Percentiles rank a stretch among this genome's conserved stretches.
phyloP scores from a whole-genome alignment of 306 rosid species.

The Sindora glabra region DNA sequence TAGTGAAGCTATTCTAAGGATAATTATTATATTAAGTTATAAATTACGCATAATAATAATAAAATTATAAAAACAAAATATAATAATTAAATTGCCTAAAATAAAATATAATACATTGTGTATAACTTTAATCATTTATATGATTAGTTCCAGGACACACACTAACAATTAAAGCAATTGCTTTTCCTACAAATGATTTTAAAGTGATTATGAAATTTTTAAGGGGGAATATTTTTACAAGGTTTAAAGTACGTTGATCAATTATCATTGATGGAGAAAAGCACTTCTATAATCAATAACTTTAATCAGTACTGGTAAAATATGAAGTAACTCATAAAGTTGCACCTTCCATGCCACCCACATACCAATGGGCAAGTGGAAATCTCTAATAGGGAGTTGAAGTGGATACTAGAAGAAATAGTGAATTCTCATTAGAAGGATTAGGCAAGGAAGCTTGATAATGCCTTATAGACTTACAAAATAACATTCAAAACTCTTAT shows the following conservation, averaged over 20 bases:
- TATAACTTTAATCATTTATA: too few species aligned
- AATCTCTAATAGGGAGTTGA: not conserved
- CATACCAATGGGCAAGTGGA: not conserved
- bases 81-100: too few species aligned
- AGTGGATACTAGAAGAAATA: not conserved
- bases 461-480: not conserved
- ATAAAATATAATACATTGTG: too few species aligned
- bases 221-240: not conserved
- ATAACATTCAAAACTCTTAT: not conserved
- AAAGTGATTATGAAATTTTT: not conserved
- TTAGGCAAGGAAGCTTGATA: not conserved
- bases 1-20: too few species aligned
- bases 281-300: not conserved
- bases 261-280: not conserved
- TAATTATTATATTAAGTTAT: too few species aligned
- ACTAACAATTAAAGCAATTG: not conserved
- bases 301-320: not conserved
- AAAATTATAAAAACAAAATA: too few species aligned
- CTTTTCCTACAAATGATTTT: not conserved
- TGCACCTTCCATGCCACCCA: not conserved
- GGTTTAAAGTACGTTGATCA: not conserved
- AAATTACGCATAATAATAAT: too few species aligned
- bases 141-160: too few species aligned
- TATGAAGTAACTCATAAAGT: not conserved
- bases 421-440: not conserved